Evolutionary conservation across 2,329 filamentous ascomycete genomes (phyloP).

Genomic region (Ustulina deusta): DNA sequence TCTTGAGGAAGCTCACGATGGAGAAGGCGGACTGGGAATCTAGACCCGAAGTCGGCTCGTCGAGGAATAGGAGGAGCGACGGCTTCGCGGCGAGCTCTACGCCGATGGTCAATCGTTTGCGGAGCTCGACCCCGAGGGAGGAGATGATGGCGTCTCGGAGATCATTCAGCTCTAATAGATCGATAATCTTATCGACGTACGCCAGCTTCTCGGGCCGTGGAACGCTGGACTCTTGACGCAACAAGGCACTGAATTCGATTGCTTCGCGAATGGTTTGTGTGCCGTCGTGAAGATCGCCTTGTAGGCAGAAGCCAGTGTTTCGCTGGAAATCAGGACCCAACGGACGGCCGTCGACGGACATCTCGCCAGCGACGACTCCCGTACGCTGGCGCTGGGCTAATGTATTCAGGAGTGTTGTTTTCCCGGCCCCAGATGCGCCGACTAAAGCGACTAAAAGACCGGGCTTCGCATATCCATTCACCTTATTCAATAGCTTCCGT

Average conservation of each 20-base stretch:
- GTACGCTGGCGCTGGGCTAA: constrained; percentile 76
- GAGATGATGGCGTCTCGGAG: constrained; percentile 75
- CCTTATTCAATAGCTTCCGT: constrained; percentile 72
- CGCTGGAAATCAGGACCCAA: constrained; percentile 74
- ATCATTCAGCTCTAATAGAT: constrained; percentile 79
- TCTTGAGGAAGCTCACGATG: constrained; percentile 76
- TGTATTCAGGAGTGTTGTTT: constrained; percentile 85
- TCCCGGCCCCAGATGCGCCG: constrained; percentile 84
- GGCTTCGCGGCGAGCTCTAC: constrained; percentile 79
- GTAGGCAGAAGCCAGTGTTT: constrained; percentile 77
- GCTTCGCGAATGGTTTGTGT: constrained; percentile 88
- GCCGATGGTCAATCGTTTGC: constrained; percentile 78
- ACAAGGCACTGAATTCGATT: constrained; percentile 80
- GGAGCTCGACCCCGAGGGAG: constrained; percentile 75
- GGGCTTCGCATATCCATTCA: constrained; percentile 83
- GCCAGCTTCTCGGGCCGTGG: constrained; percentile 81
- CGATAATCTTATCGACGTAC: constrained; percentile 94
- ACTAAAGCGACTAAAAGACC: constrained; percentile 84
- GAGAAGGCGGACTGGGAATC: constrained; percentile 77
- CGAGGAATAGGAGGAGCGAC: constrained; percentile 74
- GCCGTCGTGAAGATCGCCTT: constrained; percentile 77
- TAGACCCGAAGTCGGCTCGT: constrained; percentile 78
- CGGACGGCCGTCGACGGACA: constrained; percentile 76
- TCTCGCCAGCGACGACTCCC: constrained; percentile 74
- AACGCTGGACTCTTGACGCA: constrained; percentile 83